Percentiles rank a stretch among this genome's conserved stretches.
Evolutionary conservation across 495 filamentous ascomycete species (phyloP).

Genomic region (Bathelium albidoporum): DNA sequence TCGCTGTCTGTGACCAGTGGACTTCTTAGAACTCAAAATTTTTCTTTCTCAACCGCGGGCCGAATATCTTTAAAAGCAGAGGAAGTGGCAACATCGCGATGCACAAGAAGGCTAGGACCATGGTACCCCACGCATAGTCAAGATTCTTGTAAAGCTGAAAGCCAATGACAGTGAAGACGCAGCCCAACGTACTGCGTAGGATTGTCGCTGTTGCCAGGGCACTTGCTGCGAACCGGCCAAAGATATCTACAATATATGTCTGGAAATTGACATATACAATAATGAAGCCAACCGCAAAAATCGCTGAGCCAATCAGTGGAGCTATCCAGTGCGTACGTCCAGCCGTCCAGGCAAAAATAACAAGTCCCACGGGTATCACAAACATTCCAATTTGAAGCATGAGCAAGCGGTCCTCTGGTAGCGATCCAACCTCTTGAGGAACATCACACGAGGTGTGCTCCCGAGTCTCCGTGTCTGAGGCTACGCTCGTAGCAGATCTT

Average conservation of each 20-base stretch:
- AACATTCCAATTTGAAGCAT: neutral
- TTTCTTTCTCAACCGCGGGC: too few relatives aligned
- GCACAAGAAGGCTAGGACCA: too few relatives aligned
- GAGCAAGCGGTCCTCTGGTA: neutral
- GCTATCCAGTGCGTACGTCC: conserved; percentile 42
- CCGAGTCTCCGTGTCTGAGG: too few relatives aligned
- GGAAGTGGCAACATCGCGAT: too few relatives aligned
- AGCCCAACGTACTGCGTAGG: neutral
- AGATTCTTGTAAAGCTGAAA: neutral
- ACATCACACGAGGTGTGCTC: too few relatives aligned
- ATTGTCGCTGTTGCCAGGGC: neutral
- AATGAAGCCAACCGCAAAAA: conserved; percentile 44
- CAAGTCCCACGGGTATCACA: conserved; percentile 15
- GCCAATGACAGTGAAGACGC: neutral
- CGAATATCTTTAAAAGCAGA: too few relatives aligned
- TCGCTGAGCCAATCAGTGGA: conserved; percentile 41
- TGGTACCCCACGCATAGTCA: neutral
- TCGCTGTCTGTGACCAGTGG: too few relatives aligned
- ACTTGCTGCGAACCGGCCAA: neutral
- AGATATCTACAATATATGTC: conserved; percentile 16
- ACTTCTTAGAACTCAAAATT: too few relatives aligned
- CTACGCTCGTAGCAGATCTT: neutral
- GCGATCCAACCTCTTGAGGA: too few relatives aligned
- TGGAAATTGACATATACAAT: conserved; percentile 45
- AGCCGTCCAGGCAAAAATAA: conserved; percentile 39